Conservation (phyloP, 768 basidiomycete species). For the Russula lepida region DNA sequence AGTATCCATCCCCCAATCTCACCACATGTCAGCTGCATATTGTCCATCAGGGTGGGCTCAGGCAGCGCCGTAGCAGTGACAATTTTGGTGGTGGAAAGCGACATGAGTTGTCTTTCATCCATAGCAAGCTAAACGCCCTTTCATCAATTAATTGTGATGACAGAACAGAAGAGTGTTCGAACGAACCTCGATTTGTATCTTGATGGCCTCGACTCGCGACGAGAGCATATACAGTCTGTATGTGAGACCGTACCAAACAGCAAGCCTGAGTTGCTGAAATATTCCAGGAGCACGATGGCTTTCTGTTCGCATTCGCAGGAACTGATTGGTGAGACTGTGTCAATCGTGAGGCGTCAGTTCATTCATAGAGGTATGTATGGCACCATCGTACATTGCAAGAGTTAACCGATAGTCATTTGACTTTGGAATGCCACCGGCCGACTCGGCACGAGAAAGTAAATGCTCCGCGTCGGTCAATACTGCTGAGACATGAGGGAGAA, state of each 20-base stretch:
- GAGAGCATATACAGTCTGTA: neutral
- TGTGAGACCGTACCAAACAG: neutral
- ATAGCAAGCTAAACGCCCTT: neutral
- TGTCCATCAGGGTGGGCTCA: too few species aligned
- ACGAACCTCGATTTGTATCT: neutral
- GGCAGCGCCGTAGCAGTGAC: too few species aligned
- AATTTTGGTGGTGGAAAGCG: neutral
- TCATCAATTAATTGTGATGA: neutral
- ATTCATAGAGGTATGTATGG: too few species aligned
- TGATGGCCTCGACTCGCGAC: neutral
- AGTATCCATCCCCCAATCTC: too few species aligned
- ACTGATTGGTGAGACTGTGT: too few species aligned
- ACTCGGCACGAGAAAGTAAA: neutral
- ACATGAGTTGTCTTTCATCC: neutral
- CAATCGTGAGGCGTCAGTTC: too few species aligned
- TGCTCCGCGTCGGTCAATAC: neutral
- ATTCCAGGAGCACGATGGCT: neutral
- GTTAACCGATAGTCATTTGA: too few species aligned
- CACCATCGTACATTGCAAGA: too few species aligned
- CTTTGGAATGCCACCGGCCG: too few species aligned
- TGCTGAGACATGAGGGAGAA: neutral
- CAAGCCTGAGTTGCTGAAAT: neutral
- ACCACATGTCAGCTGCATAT: too few species aligned
- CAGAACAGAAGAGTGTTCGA: neutral
- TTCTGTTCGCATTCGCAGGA: neutral